phyloP scores from a whole-genome alignment of 371 early-diverging fungal genomes.

The Mortierella sp. region DNA sequence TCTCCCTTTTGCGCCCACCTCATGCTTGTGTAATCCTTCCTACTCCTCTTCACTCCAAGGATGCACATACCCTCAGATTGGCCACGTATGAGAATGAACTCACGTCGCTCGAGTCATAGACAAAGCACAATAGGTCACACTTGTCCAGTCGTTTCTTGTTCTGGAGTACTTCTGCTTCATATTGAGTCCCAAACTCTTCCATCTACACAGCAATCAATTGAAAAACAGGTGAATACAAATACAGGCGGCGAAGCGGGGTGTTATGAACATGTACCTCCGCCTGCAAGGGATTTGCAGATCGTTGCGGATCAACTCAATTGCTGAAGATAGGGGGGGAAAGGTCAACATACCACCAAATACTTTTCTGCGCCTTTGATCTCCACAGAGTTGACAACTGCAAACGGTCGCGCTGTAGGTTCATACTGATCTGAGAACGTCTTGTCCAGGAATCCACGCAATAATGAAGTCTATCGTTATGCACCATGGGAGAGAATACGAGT shows the following conservation, averaged over 20 bases:
- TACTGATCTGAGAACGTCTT: conserved; percentile 82
- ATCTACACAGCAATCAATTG: conserved; percentile 63
- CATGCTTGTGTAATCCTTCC: conserved; percentile 14
- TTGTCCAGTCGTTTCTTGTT: conserved; percentile 82
- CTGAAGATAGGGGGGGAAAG: no score
- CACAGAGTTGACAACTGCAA: conserved; percentile 92
- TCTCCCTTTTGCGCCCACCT: not conserved
- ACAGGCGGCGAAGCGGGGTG: no score
- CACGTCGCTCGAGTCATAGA: conserved; percentile 94
- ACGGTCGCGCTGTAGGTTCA: conserved; percentile 78
- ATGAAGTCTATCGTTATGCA: conserved; percentile 75
- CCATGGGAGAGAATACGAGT: no score
- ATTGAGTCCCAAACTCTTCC: conserved; percentile 88
- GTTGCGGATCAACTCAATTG: no score
- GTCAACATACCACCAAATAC: conserved; percentile 84
- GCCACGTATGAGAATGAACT: conserved; percentile 93
- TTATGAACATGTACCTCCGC: not conserved
- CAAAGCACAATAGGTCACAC: conserved; percentile 93
- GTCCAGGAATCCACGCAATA: conserved; percentile 86
- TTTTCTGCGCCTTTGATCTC: conserved; percentile 94
- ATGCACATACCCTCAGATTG: conserved; percentile 73
- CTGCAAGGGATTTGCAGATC: not conserved
- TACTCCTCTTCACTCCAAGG: not conserved
- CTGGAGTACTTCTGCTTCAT: conserved; percentile 82
- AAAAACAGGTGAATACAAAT: no score